Percentiles rank a stretch among this genome's conserved stretches.
Evolutionary conservation across 2,329 filamentous ascomycete species (phyloP).

Genomic region (Nothophoma quercina): DNA sequence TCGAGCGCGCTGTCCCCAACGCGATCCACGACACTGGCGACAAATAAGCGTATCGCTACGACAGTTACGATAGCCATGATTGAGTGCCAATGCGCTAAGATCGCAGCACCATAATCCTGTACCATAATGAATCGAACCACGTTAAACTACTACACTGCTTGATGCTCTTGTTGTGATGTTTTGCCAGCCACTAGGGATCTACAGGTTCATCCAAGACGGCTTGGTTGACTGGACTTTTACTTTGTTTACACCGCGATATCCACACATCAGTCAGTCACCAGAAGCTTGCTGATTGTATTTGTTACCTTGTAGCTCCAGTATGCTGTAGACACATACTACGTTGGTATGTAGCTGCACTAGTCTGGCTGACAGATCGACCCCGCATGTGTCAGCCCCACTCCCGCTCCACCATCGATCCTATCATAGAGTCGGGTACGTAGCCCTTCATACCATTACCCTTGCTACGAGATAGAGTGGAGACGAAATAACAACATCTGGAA

Average conservation of each 20-base stretch:
- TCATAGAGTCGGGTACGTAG: background rate
- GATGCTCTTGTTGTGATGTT: background rate
- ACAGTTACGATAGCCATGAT: background rate
- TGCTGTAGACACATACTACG: background rate
- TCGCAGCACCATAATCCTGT: slow-evolving; percentile 2
- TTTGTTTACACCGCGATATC: background rate
- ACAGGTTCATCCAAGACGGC: no score
- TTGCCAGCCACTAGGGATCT: no score
- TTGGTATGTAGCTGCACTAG: background rate
- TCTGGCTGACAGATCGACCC: slow-evolving; percentile 3
- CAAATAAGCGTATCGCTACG: slow-evolving; percentile 14
- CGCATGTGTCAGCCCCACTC: slow-evolving; percentile 10
- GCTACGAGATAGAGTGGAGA: background rate
- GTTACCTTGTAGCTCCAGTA: background rate
- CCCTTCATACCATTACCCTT: background rate
- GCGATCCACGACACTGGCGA: slow-evolving; percentile 53
- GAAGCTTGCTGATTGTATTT: background rate
- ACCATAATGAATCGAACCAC: background rate
- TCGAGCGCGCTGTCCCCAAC: slow-evolving; percentile 55
- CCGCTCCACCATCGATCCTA: background rate
- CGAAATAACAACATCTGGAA: background rate
- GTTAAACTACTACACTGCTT: background rate
- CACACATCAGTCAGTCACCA: background rate
- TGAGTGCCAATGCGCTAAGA: slow-evolving; percentile 8
- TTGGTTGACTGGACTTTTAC: background rate